Base-by-base conservation (phyloP, 2,329 filamentous ascomycete genomes). In the Pseudogymnoascus sp. region DNA sequence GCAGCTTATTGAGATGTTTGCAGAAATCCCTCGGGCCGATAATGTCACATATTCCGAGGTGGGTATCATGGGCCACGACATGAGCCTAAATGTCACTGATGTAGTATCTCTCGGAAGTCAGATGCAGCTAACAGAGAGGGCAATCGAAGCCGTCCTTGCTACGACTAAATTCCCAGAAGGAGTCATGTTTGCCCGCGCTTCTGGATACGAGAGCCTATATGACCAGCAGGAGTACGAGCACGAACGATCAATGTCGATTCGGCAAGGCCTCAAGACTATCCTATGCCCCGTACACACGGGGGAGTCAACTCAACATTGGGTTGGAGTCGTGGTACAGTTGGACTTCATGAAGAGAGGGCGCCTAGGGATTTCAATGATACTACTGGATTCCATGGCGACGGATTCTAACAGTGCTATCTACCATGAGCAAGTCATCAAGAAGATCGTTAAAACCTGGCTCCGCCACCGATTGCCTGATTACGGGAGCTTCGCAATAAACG, bases 51-150 rank as follows among this genome's bases (percentile, higher is more conserved):
- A 14, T 14, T 46, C 42, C 11, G 6, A 2, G 14, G 18, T 46
- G 2, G 42, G 42, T 14, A 23, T 2, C 0, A 3, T 1, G 7
- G 18, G 18, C 18, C 0, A 18, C 5, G 2, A 7, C 0, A 23
- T 46, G 42, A 46, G 42, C 3, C 18, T 46, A 14, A 7, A 46
- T 14, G 12, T 46, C 42, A 46, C 42, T 46, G 42, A 46, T 14
- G 14, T 46, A 18, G 18, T 23, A 23, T 46, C 42, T 23, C 42
- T 46, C 2, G 42, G 18, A 2, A 23, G 42, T 1, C 42, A 46
- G 11, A 14, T 11, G 11, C 42, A 46, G 6, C 18, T 46, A 14
- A 46, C 42, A 14, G 42, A 46, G 18, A 23, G 11, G 18, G 42
- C 42, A 4, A 46, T 46, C 2, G 42, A 46, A 46, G 42, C 42